Percentiles rank a stretch among this genome's conserved stretches.
Conservation (phyloP, 768 basidiomycete species). For the Pleurotus cornucopiae region DNA sequence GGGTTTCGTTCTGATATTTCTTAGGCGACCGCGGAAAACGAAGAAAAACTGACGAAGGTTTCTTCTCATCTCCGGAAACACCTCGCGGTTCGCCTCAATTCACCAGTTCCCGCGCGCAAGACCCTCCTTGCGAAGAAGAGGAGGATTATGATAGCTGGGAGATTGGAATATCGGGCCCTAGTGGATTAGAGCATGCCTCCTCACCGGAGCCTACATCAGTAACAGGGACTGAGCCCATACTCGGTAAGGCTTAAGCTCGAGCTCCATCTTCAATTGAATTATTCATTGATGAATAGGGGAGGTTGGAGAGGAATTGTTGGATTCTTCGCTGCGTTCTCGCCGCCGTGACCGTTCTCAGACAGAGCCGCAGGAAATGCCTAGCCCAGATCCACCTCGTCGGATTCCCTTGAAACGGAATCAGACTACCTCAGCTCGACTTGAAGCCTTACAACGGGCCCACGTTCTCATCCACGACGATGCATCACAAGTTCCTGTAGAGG, state of each 20-base stretch:
- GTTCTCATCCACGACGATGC: conserved; percentile 35
- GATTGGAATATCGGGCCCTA: conserved; percentile 13
- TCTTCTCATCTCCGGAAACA: not conserved
- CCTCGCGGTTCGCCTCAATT: not conserved
- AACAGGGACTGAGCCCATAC: not conserved
- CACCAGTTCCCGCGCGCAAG: not conserved
- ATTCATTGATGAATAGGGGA: too few relatives aligned
- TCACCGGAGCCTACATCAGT: not conserved
- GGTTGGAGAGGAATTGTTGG: too few relatives aligned
- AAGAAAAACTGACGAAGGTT: not conserved
- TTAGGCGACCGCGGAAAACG: not conserved
- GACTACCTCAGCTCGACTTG: conserved; percentile 38
- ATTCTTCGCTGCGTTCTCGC: not conserved
- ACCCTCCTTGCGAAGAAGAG: conserved; percentile 3
- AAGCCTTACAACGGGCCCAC: conserved; percentile 39
- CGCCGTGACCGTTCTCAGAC: conserved; percentile 5
- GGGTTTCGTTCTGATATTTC: too few relatives aligned
- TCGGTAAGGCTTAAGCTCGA: not conserved
- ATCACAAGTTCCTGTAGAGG: conserved; percentile 46
- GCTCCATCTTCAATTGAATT: too few relatives aligned
- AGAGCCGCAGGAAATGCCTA: not conserved
- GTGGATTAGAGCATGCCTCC: not conserved
- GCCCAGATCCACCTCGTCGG: conserved; percentile 9
- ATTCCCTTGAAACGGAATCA: conserved; percentile 30
- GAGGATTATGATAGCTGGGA: conserved; percentile 28